Evolutionary conservation across 768 basidiomycete genomes (phyloP), one percentile per base, ranked within the genome.

Genomic region (Butyriboletus loyo): DNA sequence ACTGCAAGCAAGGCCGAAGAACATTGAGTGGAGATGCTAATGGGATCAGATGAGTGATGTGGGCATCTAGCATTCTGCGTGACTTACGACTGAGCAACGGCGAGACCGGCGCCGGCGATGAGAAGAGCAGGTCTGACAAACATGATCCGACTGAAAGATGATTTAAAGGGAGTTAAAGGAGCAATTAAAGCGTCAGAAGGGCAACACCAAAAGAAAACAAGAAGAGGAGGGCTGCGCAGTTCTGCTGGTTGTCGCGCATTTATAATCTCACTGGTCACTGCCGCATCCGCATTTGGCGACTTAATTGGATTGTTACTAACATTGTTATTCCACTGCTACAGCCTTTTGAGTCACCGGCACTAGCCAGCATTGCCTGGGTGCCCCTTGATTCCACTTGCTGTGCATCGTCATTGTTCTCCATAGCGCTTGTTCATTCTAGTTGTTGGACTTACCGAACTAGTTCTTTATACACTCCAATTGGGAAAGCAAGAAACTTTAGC

Each of bases 21-120:
- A 66, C 88, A 90, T 50, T 68, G 59, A 1, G 70, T 56, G 0
- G 62, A 57, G 49, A 58, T n/a, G 43, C 55, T 49, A 3, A 25
- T 36, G 22, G 42, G 24, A 28, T 10, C 6, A 19, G 14, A 48
- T 53, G 19, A 59, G 38, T 28, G 43, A 3, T 19, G 24, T 34
- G 15, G 5, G 38, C 10, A 49, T 15, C 25, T 38, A 4, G 54
- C 35, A 1, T 17, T 22, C 34, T 24, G 53, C n/a, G 19, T 13
- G 34, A 69, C 75, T 60, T 62, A 78, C 77, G 73, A 72, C 62
- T 77, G 77, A 39, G 80, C 80, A 52, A 71, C 59, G 56, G 67
- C 65, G 56, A 72, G 53, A 53, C 67, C 71, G 55, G 71, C 68
- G 55, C 66, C 68, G 43, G 65, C 65, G 39, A 68, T 45, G 57